Evolutionary conservation across 495 filamentous ascomycete genomes (phyloP).

Genomic region (Neurospora tetraspora): DNA sequence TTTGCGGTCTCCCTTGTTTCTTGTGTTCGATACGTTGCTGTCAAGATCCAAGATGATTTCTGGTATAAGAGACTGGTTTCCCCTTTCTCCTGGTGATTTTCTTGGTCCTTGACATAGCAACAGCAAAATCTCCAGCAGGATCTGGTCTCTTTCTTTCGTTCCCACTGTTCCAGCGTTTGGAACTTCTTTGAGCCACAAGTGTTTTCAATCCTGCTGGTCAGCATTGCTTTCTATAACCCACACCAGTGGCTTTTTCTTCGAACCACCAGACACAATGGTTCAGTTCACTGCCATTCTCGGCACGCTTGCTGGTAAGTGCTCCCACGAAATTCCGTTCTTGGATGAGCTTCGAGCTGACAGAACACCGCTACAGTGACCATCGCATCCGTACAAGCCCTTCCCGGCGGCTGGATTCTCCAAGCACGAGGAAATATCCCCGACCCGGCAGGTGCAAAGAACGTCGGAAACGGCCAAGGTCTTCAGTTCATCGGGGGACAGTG

Average conservation of each 20-base stretch:
- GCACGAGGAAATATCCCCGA: conserved; percentile 29
- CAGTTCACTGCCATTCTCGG: background rate
- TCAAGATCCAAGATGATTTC: background rate
- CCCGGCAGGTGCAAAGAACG: conserved; percentile 25
- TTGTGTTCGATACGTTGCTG: background rate
- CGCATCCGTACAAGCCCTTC: conserved; percentile 44
- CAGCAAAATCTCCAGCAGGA: background rate
- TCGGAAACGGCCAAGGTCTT: conserved; percentile 26
- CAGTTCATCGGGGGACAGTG: conserved; percentile 39
- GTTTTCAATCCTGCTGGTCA: background rate
- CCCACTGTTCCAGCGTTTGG: background rate
- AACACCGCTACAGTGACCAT: conserved; percentile 29
- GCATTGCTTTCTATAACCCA: background rate
- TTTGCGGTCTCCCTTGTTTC: background rate
- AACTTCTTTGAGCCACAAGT: background rate
- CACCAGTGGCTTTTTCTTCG: background rate
- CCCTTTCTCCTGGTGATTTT: background rate
- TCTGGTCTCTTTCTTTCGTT: background rate
- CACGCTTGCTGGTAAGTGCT: background rate
- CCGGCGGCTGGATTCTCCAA: conserved; percentile 29
- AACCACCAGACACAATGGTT: background rate
- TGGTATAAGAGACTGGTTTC: background rate
- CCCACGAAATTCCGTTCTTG: background rate
- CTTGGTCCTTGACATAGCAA: background rate
- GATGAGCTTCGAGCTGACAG: background rate